Evolutionary conservation across 1,284 basidiomycete genomes (phyloP).

Genomic region (Ustilago curta): DNA sequence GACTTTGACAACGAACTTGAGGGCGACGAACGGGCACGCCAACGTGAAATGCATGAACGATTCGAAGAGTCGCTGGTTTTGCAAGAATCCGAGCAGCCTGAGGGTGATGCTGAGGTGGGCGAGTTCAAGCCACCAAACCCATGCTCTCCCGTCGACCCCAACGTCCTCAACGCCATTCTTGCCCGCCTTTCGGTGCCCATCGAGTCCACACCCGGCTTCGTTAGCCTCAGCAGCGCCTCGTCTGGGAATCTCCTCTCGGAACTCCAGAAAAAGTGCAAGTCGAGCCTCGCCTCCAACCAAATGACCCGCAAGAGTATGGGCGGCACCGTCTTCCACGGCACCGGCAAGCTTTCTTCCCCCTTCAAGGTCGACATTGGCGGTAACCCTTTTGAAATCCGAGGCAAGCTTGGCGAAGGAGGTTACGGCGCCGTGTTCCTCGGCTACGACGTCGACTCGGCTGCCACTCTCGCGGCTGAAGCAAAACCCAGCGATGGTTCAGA

Average conservation of each 20-base stretch:
- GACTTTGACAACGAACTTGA: constrained; percentile 15
- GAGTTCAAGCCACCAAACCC: constrained; percentile 77
- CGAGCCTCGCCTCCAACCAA: constrained; percentile 48
- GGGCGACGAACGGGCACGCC: constrained; percentile 10
- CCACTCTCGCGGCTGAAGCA: constrained; percentile 30
- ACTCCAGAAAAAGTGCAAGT: constrained; percentile 73
- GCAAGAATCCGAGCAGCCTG: constrained; percentile 16
- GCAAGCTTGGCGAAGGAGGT: constrained; percentile 95
- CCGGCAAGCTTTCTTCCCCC: constrained; percentile 19
- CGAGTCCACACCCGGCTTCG: constrained; percentile 75
- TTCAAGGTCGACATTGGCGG: constrained; percentile 35
- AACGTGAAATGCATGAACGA: constrained; percentile 31
- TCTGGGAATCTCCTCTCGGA: constrained; percentile 75
- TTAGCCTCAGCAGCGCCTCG: constrained; percentile 75
- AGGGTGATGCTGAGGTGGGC: neutral
- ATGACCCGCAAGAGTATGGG: constrained; percentile 65
- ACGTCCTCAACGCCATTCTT: constrained; percentile 78
- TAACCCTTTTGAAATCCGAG: constrained; percentile 72
- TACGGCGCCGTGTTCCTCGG: constrained; percentile 93
- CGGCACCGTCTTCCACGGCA: constrained; percentile 47
- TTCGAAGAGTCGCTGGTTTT: constrained; percentile 40
- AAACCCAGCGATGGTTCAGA: constrained; percentile 13
- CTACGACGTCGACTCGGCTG: constrained; percentile 69
- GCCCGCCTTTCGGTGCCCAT: constrained; percentile 75
- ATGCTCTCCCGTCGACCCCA: constrained; percentile 84